Percentiles rank a stretch among this genome's conserved stretches.
Evolutionary conservation across 768 basidiomycete species (phyloP).

Genomic region (Clitopilus hobsonii): DNA sequence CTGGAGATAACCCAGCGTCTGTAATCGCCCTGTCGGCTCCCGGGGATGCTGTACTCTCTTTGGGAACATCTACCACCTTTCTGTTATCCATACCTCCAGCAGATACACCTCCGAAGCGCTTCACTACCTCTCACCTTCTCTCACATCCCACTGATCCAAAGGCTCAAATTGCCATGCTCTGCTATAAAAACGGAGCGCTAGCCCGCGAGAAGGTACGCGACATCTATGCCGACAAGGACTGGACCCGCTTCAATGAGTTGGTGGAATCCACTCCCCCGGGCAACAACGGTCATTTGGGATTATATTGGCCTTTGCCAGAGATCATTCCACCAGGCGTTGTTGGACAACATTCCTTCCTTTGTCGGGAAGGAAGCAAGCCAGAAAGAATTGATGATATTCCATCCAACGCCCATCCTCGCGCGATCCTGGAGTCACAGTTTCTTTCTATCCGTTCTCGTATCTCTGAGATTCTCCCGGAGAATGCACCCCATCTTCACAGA

Average conservation of each 20-base stretch:
- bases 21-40: conserved; percentile 69
- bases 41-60: conserved; percentile 79
- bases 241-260: conserved; percentile 66
- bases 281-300: conserved; percentile 56
- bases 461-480: conserved; percentile 56
- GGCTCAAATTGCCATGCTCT: conserved; percentile 84
- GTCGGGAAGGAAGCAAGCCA: conserved; percentile 22
- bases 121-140: conserved; percentile 72
- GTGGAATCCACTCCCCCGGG: conserved; percentile 52
- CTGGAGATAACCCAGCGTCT: conserved; percentile 87
- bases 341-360: conserved; percentile 74
- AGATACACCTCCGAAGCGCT: conserved; percentile 57
- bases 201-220: conserved; percentile 77
- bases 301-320: conserved; percentile 83
- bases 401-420: conserved; percentile 53
- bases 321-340: conserved; percentile 79
- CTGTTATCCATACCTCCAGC: conserved; percentile 72
- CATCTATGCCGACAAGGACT: conserved; percentile 52
- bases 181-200: conserved; percentile 86
- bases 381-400: conserved; percentile 32
- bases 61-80: conserved; percentile 87
- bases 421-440: conserved; percentile 82
- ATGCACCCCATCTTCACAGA: conserved; percentile 52
- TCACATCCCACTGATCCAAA: conserved; percentile 59
- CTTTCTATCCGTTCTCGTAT: conserved; percentile 75